A percentile compares a stretch with the other conserved stretches of the same genome.
These are phyloP conservation scores for Nakazawaea peltata DNA, from an alignment of 805 yeast species.

Conservation along the genomic window DNA sequence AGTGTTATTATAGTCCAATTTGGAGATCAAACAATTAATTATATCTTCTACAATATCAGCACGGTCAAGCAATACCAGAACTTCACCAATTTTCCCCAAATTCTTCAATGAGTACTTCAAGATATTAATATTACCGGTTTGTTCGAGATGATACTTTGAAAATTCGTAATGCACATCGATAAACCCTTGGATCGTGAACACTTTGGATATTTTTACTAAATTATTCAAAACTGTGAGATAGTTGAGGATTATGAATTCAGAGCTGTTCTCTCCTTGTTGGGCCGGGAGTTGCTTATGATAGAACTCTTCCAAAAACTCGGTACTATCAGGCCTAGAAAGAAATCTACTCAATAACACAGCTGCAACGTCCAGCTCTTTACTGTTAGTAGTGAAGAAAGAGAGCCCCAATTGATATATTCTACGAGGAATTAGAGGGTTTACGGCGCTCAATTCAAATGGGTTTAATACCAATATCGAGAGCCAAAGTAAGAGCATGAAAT, in stretches of 20 bases:
- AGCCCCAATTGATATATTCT: slow-evolving; percentile 28
- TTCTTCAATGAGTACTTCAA: slow-evolving; percentile 21
- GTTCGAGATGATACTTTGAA: neutral
- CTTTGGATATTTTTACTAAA: slow-evolving; percentile 14
- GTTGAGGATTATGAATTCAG: slow-evolving; percentile 13
- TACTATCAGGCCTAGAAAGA: slow-evolving; percentile 39
- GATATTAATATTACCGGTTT: slow-evolving; percentile 7
- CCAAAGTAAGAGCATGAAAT: slow-evolving; percentile 59
- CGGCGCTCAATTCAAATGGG: slow-evolving; percentile 55
- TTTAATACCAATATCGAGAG: slow-evolving; percentile 58
- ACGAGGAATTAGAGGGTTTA: slow-evolving; percentile 24
- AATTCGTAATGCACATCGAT: slow-evolving; percentile 1
- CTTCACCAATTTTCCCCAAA: slow-evolving; percentile 31
- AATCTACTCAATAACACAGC: slow-evolving; percentile 45
- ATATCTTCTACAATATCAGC: slow-evolving; percentile 38
- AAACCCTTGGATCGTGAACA: neutral
- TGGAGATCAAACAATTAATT: slow-evolving; percentile 36
- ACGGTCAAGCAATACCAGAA: slow-evolving; percentile 15
- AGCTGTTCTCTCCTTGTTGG: slow-evolving; percentile 13
- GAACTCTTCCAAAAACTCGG: slow-evolving; percentile 19
- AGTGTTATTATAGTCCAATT: slow-evolving; percentile 42
- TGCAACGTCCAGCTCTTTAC: slow-evolving; percentile 51
- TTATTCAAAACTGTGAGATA: slow-evolving; percentile 16
- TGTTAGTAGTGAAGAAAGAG: slow-evolving; percentile 31
- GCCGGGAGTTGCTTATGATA: too few species aligned